Evolutionary conservation across 2,329 filamentous ascomycete genomes (phyloP).

Genomic region (Ophiostoma himal-ulmi): DNA sequence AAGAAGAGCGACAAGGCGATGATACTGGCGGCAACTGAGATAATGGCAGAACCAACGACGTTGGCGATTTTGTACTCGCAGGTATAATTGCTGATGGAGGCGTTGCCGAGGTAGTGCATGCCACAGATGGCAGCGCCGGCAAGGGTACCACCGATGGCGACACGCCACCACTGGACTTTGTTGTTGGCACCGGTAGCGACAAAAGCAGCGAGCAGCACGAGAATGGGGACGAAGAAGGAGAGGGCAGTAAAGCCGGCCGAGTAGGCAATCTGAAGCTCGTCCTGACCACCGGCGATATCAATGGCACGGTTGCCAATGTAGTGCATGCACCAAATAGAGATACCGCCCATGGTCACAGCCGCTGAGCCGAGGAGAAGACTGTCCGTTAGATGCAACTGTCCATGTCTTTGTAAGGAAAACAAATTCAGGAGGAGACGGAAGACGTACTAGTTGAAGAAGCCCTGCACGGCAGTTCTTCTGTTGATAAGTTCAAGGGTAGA

Average conservation of each 20-base stretch:
- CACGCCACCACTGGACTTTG: conserved; percentile 51
- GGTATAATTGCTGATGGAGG: conserved; percentile 70
- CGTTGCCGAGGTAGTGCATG: conserved; percentile 86
- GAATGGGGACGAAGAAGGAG: conserved; percentile 73
- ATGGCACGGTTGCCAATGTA: conserved; percentile 80
- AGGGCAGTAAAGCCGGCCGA: conserved; percentile 64
- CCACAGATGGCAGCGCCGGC: conserved; percentile 71
- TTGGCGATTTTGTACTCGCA: conserved; percentile 55
- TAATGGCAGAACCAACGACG: conserved; percentile 62
- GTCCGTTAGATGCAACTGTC: not conserved
- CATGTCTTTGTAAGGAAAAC: not conserved
- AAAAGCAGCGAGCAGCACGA: conserved; percentile 69
- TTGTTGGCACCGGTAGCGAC: conserved; percentile 61
- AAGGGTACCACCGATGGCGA: conserved; percentile 58
- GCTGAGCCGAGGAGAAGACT: conserved; percentile 60
- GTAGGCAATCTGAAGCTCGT: conserved; percentile 66
- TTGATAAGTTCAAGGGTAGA: conserved; percentile 80
- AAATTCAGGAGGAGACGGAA: too few relatives aligned
- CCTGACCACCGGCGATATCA: conserved; percentile 57
- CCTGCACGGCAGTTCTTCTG: conserved; percentile 62
- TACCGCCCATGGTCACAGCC: conserved; percentile 65
- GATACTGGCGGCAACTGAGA: conserved; percentile 66
- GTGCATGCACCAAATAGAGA: conserved; percentile 73
- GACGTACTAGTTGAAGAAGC: conserved; percentile 59
- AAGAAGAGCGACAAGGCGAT: conserved; percentile 71